Conservation (phyloP, 176 grass and related monocot genomes). For the Neostapfia colusana region DNA sequence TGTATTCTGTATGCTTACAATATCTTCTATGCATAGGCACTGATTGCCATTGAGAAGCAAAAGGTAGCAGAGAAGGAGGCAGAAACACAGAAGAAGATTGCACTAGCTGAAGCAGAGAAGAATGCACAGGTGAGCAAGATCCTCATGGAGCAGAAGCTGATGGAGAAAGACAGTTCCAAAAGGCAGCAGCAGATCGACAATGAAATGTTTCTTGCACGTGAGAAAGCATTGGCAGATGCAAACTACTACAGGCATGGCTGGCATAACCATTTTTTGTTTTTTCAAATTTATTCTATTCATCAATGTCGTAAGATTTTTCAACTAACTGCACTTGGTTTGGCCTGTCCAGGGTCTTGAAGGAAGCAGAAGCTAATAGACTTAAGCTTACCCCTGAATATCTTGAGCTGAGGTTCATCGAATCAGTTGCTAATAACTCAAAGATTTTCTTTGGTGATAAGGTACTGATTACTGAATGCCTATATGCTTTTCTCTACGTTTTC, state of each 20-base stretch:
- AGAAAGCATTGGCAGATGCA: constrained; percentile 80
- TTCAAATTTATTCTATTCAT: constrained; percentile 6
- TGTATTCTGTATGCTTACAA: constrained; percentile 8
- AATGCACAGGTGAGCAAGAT: constrained; percentile 93
- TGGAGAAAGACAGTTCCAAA: constrained; percentile 90
- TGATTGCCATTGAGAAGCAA: constrained; percentile 91
- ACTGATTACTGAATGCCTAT: constrained; percentile 34
- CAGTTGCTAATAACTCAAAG: constrained; percentile 92
- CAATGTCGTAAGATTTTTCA: neutral
- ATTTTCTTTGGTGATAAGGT: constrained; percentile 99
- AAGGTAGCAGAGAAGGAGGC: constrained; percentile 97
- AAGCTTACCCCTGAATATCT: constrained; percentile 93
- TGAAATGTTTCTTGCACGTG: constrained; percentile 89
- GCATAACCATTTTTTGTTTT: neutral
- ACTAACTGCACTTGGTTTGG: constrained; percentile 30
- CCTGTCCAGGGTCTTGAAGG: constrained; percentile 67
- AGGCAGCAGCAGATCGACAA: constrained; percentile 90
- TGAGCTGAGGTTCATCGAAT: constrained; percentile 93
- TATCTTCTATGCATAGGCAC: constrained; percentile 48
- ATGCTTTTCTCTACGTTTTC: constrained; percentile 14
- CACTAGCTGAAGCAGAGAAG: constrained; percentile 95
- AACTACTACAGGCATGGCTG: constrained; percentile 68
- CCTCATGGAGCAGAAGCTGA: constrained; percentile 95
- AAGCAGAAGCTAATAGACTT: constrained; percentile 90
- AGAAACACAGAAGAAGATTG: constrained; percentile 97